Evolutionary conservation across 2,329 filamentous ascomycete species (phyloP), one percentile per base, ranked within the genome.

Genomic region (Fonsecaea pugnacius): DNA sequence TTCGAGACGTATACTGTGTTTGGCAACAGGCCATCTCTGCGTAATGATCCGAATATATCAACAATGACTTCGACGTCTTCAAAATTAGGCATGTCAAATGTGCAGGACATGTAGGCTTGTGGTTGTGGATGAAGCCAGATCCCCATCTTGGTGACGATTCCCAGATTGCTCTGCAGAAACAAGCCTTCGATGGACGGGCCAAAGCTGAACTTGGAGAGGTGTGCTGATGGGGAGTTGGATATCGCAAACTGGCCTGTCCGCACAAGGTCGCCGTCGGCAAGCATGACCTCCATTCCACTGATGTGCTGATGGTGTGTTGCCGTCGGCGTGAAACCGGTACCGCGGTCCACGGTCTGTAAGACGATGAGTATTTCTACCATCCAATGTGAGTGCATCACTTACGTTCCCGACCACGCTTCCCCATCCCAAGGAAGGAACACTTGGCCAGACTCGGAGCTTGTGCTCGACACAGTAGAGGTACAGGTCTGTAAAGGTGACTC

Each of bases 371-470:
- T 16, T 4, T 24, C 33, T 52, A 32, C 18, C 38, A 8, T 16
- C 14, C 10, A n/a, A 36, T 18, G 12, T 4, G 12, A 10, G 4
- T 48, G 46, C 32, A 50, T 3, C 32, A 54, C 58, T 14, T 62
- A 64, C 65, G 69, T 84, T 84, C 1, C 82, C 82, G 24, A 84
- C 70, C 4, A 84, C 76, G 35, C 76, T 78, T 1, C 82, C 82
- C 73, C 82, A 83, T 30, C 81, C 82, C 8, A 84, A 74, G 27
- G 79, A 81, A 1, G 82, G 79, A 16, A 77, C 78, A 65, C 78
- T 79, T 1, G 81, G 78, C 82, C 80, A 83, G 4, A 83, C 75
- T 59, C 75, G 77, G 59, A 79, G 67, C 18, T 69, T 69, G 58
- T 74, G 65, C 58, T 78, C 74, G 21, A 73, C 72, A 64, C 80